phyloP scores from a whole-genome alignment of 306 rosid genomes.

The Pterocarpus macrocarpus region DNA sequence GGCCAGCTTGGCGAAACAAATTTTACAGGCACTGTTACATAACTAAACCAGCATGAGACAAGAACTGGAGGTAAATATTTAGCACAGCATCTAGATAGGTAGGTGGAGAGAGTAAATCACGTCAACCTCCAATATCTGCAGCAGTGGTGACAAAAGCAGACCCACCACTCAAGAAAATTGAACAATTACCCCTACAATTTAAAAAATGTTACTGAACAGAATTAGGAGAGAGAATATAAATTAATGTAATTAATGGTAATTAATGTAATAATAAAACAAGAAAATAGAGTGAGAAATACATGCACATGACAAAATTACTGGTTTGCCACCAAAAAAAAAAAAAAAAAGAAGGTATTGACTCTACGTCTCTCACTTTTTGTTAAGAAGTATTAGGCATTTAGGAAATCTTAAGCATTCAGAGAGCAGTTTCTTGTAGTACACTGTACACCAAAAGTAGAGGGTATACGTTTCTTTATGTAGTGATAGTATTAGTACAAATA shows the following conservation, averaged over 20 bases:
- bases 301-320: conserved; percentile 20
- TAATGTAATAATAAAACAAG: too few species aligned
- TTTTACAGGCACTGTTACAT: conserved; percentile 32
- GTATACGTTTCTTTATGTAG: neutral
- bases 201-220: conserved; percentile 32
- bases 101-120: conserved; percentile 25
- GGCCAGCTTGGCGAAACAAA: conserved; percentile 38
- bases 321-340: conserved; percentile 3
- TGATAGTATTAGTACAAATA: conserved; percentile 10
- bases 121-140: conserved; percentile 50
- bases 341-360: neutral
- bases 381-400: neutral
- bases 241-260: neutral
- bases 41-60: conserved; percentile 22
- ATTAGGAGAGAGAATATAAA: conserved; percentile 36
- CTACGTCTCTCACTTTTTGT: neutral
- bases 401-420: neutral
- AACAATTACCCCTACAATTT: conserved; percentile 21
- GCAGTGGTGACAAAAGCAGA: conserved; percentile 41
- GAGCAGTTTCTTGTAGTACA: neutral
- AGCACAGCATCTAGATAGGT: conserved; percentile 14
- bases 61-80: conserved; percentile 33
- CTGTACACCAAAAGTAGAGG: neutral
- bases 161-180: conserved; percentile 34
- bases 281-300: neutral